Percentiles rank a stretch among this genome's conserved stretches.
Conservation (phyloP, 768 basidiomycete species). For the Tylopilus intermedius region DNA sequence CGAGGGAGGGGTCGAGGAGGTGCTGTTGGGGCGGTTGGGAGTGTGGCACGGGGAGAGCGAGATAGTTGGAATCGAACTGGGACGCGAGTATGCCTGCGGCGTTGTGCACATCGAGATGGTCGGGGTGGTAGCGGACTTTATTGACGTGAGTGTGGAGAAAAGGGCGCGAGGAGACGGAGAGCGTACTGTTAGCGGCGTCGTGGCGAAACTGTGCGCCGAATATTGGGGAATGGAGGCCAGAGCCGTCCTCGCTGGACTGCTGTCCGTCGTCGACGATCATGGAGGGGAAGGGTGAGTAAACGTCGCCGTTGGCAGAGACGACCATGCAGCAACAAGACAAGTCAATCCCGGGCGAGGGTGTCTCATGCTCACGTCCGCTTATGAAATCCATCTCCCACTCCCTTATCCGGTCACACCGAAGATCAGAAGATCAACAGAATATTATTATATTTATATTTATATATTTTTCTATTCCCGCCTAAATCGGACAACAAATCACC, state of each 20-base stretch:
- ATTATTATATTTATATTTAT: not conserved
- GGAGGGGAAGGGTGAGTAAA: slow-evolving; percentile 53
- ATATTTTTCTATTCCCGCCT: slow-evolving; percentile 15
- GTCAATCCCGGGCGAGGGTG: slow-evolving; percentile 40
- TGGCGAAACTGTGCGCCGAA: slow-evolving; percentile 48
- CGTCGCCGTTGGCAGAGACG: slow-evolving; percentile 48
- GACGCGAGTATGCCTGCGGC: slow-evolving; percentile 45
- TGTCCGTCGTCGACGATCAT: slow-evolving; percentile 59
- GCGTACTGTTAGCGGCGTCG: slow-evolving; percentile 39
- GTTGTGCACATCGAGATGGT: slow-evolving; percentile 43
- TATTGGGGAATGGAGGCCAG: slow-evolving; percentile 69
- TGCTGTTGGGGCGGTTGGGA: slow-evolving; percentile 28
- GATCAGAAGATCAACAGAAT: slow-evolving; percentile 30
- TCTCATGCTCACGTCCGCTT: slow-evolving; percentile 42
- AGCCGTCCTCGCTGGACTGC: slow-evolving; percentile 72
- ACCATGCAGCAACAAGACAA: slow-evolving; percentile 45
- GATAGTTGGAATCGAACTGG: slow-evolving; percentile 46
- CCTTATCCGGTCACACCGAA: slow-evolving; percentile 27
- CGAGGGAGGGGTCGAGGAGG: slow-evolving; percentile 42
- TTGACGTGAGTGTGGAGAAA: slow-evolving; percentile 42
- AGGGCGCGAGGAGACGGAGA: slow-evolving; percentile 44
- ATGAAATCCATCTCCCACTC: slow-evolving; percentile 29
- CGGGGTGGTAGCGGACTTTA: slow-evolving; percentile 66
- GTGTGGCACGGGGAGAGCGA: slow-evolving; percentile 32
- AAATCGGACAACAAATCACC: slow-evolving; percentile 22